Evolutionary conservation across 495 filamentous ascomycete species (phyloP), one percentile per base, ranked within the genome.

Genomic region (Penicillium robsamsonii): DNA sequence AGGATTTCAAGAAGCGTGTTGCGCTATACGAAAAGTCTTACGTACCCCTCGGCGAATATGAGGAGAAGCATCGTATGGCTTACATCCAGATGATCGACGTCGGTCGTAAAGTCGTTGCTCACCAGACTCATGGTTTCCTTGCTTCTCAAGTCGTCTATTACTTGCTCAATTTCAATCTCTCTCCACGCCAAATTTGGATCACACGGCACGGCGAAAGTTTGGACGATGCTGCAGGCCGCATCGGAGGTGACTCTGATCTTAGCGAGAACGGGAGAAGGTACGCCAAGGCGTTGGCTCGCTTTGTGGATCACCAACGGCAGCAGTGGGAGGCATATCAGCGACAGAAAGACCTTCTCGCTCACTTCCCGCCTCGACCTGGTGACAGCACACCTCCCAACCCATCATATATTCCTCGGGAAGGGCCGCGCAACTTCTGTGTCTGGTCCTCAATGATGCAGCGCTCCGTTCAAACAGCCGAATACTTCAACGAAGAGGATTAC

Each of bases 31-130:
- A 96, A 69, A 89, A 88, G 61, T 91, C 90, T 18, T 98, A 98
- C 67, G 84, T 95, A 11, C 90, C 94, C 0, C 74, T 98, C 3
- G 94, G 94, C 13, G 83, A 95, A 33, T 96, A 89, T 59, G 94
- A 98, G 72, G 94, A 97, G 68, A 79, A 85, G 17, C 76, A 92
- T 58, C 82, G 89, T 58, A 88, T 96, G 85, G 88, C 92, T 46
- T 98, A 92, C 66, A 91, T 98, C 46, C 71, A 92, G 80, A 96
- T 98, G 91, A 95, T 96, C 46, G 94, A 98, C 69, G 94, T 98
- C 20, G 94, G 94, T 37, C 85, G 92, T 38, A 97, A 98, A 71
- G 79, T 98, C 29, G 86, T 97, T 25, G 85, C 92, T 17, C 89
- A 93, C 63, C 91, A 93, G 60, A 87, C 96, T 43, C 84, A 86